Evolutionary conservation across 2,329 filamentous ascomycete species (phyloP), one percentile per base, ranked within the genome.

Genomic region (Lachnellula hyalina): DNA sequence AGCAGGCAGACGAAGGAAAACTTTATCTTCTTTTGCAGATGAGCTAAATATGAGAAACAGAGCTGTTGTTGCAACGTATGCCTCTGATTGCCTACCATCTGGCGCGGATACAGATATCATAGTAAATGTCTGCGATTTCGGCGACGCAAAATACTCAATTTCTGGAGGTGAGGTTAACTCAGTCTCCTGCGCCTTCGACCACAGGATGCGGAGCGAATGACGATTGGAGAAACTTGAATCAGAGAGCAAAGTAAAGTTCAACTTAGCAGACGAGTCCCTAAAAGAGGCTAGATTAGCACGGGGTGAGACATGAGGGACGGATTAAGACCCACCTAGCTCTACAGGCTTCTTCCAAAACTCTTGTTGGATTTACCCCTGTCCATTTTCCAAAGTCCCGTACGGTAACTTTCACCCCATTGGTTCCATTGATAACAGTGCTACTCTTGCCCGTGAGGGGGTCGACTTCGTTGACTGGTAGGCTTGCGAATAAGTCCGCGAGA

Each of bases 361-460:
- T 81, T 58, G 84, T 82, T 15, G 93, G 92, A 63, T 76, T 88
- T 32, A 96, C 72, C 7, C 93, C 92, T 14, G 82, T 81, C 76
- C 84, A 85, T 69, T 90, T 90, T 1, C 90, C 91, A 76, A 97
- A 96, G 65, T 96, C 87, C 44, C 89, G 79, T 48, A 96, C 79
- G 1, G 75, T 79, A 4, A 90, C 71, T 54, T 79, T 83, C 5
- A 74, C 68, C 1, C 82, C 79, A 60, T 81, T 70, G 52, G 74
- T 62, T 47, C 75, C 73, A 64, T 77, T 82, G 44, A 83, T 74
- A 41, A 80, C 78, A 0, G 76, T 85, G 38, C 71, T 77, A 2
- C 77, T 78, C 66, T 84, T 80, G n/a, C 83, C 83, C 8, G 80
- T 83, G 5, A 68, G 62, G 4, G 77, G 74, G 62, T 86, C 81